Evolutionary conservation across 768 basidiomycete species (phyloP).

Genomic region (Cyclocybe aegerita): DNA sequence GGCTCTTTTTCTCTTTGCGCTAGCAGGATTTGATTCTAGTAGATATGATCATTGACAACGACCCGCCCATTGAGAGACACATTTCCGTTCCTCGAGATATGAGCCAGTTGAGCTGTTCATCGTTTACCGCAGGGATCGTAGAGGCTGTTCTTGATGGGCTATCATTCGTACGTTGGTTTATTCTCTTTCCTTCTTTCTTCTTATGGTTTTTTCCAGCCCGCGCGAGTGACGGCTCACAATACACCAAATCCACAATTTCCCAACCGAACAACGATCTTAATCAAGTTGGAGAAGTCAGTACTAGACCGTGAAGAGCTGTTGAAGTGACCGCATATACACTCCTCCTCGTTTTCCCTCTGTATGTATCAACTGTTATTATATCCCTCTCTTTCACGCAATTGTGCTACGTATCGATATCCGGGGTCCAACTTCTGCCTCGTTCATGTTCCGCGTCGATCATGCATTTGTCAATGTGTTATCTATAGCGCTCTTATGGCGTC

Average conservation of each 20-base stretch:
- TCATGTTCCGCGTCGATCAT: too few relatives aligned
- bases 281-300: constrained; percentile 92
- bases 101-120: constrained; percentile 94
- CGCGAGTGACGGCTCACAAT: constrained; percentile 93
- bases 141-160: constrained; percentile 95
- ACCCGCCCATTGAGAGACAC: constrained; percentile 86
- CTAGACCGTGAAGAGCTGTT: constrained; percentile 92
- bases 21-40: constrained; percentile 3
- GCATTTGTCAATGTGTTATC: not conserved
- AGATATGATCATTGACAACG: constrained; percentile 99
- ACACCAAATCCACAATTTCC: constrained; percentile 83
- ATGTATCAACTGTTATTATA: not conserved
- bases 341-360: not conserved
- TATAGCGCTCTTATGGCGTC: not conserved
- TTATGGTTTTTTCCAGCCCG: constrained; percentile 59
- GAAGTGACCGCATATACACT: constrained; percentile 45
- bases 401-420: not conserved
- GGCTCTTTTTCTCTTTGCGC: constrained; percentile 1
- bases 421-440: not conserved
- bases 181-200: not conserved
- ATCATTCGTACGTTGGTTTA: constrained; percentile 73
- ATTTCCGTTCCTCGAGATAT: constrained; percentile 95
- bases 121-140: constrained; percentile 94
- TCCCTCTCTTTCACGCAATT: not conserved
- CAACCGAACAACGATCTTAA: constrained; percentile 90